Conservation (phyloP, 2,329 filamentous ascomycete genomes). For the Aspergillus arachidicola region DNA sequence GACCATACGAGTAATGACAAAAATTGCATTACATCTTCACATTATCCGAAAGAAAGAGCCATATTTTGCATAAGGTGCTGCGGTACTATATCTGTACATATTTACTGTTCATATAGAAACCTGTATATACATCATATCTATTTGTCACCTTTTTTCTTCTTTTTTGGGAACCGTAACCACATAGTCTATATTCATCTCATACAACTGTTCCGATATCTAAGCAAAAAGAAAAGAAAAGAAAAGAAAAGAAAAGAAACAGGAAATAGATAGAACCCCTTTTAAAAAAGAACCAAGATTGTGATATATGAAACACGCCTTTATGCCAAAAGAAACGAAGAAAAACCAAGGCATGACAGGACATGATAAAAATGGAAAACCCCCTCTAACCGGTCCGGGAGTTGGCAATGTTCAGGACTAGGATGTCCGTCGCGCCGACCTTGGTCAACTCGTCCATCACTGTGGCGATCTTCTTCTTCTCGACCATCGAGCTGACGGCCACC, state of each 20-base stretch:
- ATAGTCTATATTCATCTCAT: slow-evolving; percentile 3
- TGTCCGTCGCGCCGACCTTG: slow-evolving; percentile 77
- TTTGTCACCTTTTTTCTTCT: background rate
- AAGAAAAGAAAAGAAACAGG: background rate
- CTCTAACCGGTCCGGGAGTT: slow-evolving; percentile 65
- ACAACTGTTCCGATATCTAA: background rate
- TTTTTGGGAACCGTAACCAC: background rate
- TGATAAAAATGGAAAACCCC: slow-evolving; percentile 9
- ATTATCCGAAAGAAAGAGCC: background rate
- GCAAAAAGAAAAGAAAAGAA: background rate
- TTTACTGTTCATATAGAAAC: background rate
- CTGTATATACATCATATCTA: slow-evolving; percentile 3
- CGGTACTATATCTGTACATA: slow-evolving; percentile 2
- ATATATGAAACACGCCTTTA: slow-evolving; percentile 4
- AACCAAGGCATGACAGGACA: slow-evolving; percentile 10
- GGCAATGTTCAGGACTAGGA: slow-evolving; percentile 81
- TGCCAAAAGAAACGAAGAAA: slow-evolving; percentile 9
- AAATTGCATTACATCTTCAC: background rate
- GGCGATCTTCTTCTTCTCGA: slow-evolving; percentile 82
- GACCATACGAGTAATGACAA: slow-evolving; percentile 8
- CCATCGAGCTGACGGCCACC: slow-evolving; percentile 95
- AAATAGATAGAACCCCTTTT: background rate
- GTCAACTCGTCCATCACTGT: slow-evolving; percentile 83
- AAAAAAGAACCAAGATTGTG: background rate
- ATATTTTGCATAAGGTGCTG: background rate